These are phyloP conservation scores for Selaginella tamariscina DNA, from an alignment of 75 land plant species.

Conservation along the genomic window DNA sequence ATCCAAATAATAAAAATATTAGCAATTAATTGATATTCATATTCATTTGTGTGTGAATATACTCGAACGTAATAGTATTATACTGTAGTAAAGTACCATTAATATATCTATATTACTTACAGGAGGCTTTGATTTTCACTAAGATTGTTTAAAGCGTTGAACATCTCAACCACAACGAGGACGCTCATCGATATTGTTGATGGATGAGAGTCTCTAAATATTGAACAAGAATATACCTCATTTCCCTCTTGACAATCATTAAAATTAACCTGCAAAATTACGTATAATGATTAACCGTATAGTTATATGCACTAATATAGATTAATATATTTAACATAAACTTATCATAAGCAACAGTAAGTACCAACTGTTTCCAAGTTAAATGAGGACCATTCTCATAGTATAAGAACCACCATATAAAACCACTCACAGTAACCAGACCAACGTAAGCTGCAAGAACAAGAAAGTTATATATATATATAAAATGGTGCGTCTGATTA, in stretches of 20 bases:
- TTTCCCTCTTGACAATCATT: constrained; percentile 65
- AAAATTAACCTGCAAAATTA: constrained; percentile 63
- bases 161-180: constrained; percentile 99
- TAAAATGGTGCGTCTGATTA: constrained; percentile 9
- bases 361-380: constrained; percentile 77
- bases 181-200: constrained; percentile 98
- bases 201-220: constrained; percentile 86
- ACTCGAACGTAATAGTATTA: too few species aligned
- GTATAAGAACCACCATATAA: constrained; percentile 97
- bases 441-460: constrained; percentile 81
- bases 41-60: not conserved
- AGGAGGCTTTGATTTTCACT: constrained; percentile 96
- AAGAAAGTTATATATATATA: not conserved
- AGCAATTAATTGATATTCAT: not conserved
- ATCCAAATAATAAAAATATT: not conserved
- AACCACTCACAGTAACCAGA: constrained; percentile 88
- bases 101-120: constrained; percentile 32
- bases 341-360: too few species aligned
- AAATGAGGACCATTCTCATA: constrained; percentile 71
- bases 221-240: constrained; percentile 60
- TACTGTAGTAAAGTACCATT: too few species aligned
- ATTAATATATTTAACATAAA: too few species aligned
- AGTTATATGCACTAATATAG: too few species aligned
- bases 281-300: not conserved
- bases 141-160: constrained; percentile 92